Conservation (phyloP, 345 rosid genomes). For the Boechera stricta region DNA sequence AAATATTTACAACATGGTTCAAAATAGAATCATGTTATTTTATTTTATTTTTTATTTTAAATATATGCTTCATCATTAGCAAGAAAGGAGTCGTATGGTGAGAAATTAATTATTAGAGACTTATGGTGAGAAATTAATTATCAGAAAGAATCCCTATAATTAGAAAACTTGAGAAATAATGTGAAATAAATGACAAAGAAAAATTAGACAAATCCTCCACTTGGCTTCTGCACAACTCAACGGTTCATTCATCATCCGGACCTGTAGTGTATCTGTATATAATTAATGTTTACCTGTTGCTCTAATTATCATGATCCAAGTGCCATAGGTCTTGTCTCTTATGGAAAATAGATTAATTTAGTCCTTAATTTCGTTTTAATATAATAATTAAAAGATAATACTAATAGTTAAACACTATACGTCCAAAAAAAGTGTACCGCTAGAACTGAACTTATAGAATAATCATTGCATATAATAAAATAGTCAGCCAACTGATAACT, state of each 20-base stretch:
- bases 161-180: slow-evolving; percentile 20
- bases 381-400: slow-evolving; percentile 4
- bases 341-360: neutral
- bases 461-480: neutral
- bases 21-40: neutral
- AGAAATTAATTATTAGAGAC: neutral
- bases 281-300: slow-evolving; percentile 28
- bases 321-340: slow-evolving; percentile 38
- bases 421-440: slow-evolving; percentile 31
- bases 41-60: neutral
- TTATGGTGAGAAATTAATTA: neutral
- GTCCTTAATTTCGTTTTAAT: slow-evolving; percentile 5
- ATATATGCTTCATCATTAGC: neutral
- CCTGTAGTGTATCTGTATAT: slow-evolving; percentile 37
- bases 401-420: slow-evolving; percentile 13
- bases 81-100: slow-evolving; percentile 4
- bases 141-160: neutral
- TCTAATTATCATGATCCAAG: slow-evolving; percentile 36
- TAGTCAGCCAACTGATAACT: neutral
- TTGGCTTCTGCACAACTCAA: slow-evolving; percentile 40
- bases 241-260: slow-evolving; percentile 35
- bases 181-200: slow-evolving; percentile 11
- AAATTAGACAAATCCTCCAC: slow-evolving; percentile 29
- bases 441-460: slow-evolving; percentile 36
- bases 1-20: slow-evolving; percentile 10